These are phyloP conservation scores for Pleurotus ostreatus DNA, from an alignment of 768 basidiomycete genomes.

Conservation along the genomic window DNA sequence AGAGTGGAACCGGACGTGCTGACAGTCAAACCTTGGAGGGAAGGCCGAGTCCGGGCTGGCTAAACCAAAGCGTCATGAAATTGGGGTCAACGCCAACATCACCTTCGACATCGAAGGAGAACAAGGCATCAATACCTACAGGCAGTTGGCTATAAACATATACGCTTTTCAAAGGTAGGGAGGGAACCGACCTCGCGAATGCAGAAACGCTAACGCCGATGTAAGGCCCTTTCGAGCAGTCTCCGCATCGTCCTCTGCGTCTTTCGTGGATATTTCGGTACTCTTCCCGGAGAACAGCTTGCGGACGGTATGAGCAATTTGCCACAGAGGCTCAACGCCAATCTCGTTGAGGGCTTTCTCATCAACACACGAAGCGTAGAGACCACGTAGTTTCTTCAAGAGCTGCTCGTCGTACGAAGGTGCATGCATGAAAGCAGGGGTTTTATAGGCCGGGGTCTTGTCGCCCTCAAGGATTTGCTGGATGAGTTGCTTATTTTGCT, in stretches of 20 bases:
- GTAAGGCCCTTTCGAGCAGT: conserved; percentile 60
- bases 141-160: too few species aligned
- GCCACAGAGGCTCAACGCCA: conserved; percentile 67
- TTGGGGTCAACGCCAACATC: conserved; percentile 86
- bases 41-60: conserved; percentile 75
- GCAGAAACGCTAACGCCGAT: conserved; percentile 78
- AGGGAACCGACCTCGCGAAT: conserved; percentile 65
- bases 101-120: conserved; percentile 83
- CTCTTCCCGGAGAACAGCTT: conserved; percentile 47
- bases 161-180: background rate
- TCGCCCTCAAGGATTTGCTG: conserved; percentile 62
- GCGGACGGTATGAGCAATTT: conserved; percentile 59
- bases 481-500: conserved; percentile 77
- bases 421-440: conserved; percentile 2
- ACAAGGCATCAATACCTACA: conserved; percentile 71
- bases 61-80: conserved; percentile 81
- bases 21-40: conserved; percentile 68
- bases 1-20: conserved; percentile 8
- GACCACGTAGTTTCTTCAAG: conserved; percentile 59
- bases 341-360: conserved; percentile 71
- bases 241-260: conserved; percentile 15
- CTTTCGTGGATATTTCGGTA: conserved; percentile 23
- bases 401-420: conserved; percentile 49
- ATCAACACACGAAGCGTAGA: conserved; percentile 82
- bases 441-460: conserved; percentile 25